Evolutionary conservation across 441 rosid genomes (phyloP).

Genomic region (Jatropha podagrica): DNA sequence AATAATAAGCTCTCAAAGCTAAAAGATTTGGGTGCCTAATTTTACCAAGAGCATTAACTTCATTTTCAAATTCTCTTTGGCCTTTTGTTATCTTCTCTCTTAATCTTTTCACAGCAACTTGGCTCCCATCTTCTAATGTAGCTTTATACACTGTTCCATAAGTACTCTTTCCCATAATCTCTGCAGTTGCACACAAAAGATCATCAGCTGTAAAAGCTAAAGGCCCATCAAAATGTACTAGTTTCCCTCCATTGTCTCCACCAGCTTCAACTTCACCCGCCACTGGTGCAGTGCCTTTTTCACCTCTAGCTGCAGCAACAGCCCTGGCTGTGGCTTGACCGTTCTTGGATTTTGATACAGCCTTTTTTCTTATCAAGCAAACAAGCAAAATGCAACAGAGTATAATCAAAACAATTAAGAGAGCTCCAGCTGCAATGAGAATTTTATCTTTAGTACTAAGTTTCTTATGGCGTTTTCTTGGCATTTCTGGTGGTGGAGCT

Average conservation of each 20-base stretch:
- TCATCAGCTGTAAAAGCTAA: conserved; percentile 77
- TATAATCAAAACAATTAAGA: conserved; percentile 55
- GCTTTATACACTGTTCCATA: conserved; percentile 87
- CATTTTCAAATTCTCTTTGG: conserved; percentile 66
- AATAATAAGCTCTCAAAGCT: conserved; percentile 74
- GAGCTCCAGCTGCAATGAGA: conserved; percentile 73
- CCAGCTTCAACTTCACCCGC: conserved; percentile 54
- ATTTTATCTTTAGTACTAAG: conserved; percentile 68
- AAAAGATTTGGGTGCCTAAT: conserved; percentile 71
- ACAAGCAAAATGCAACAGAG: conserved; percentile 53
- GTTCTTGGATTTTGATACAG: conserved; percentile 34
- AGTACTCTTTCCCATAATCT: conserved; percentile 84
- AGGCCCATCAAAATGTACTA: conserved; percentile 82
- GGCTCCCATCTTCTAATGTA: conserved; percentile 77
- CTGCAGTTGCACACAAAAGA: conserved; percentile 84
- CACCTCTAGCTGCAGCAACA: conserved; percentile 33
- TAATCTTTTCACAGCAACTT: conserved; percentile 81
- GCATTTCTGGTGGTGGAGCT: conserved; percentile 29
- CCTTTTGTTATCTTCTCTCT: conserved; percentile 78
- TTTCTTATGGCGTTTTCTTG: conserved; percentile 35
- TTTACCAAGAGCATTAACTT: conserved; percentile 62
- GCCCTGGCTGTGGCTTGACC: conserved; percentile 33
- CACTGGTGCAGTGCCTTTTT: conserved; percentile 34
- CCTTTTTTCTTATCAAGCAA: conserved; percentile 58
- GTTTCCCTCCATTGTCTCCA: conserved; percentile 68